These are phyloP conservation scores for Trifolium repens DNA, from an alignment of 306 rosid genomes.

Conservation along the genomic window DNA sequence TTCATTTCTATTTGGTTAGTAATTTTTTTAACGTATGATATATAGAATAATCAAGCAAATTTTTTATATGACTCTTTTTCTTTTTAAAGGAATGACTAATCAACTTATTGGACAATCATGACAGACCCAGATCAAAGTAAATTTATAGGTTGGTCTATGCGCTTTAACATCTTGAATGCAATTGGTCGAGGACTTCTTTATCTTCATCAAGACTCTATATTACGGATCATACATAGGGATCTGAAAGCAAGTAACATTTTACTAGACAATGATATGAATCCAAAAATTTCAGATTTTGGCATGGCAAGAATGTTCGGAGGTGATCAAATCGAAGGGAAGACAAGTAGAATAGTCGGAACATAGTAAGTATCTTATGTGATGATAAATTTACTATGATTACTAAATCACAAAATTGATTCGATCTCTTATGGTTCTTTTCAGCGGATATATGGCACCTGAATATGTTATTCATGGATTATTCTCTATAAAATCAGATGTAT, in stretches of 20 bases:
- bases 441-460: background rate
- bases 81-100: background rate
- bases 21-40: too few species aligned
- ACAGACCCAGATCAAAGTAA: background rate
- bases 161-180: background rate
- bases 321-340: background rate
- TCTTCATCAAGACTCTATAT: constrained; percentile 33
- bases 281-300: background rate
- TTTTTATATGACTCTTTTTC: background rate
- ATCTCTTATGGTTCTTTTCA: background rate
- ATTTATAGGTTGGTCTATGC: background rate
- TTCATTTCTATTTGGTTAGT: constrained; percentile 18
- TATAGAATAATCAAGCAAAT: too few species aligned
- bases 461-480: background rate
- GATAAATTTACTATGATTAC: background rate
- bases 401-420: background rate
- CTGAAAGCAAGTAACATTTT: background rate
- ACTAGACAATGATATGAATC: background rate
- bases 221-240: constrained; percentile 7
- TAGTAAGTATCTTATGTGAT: background rate
- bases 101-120: background rate
- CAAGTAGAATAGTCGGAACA: background rate
- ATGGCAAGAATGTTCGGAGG: constrained; percentile 5
- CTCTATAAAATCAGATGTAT: background rate
- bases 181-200: constrained; percentile 24